These are phyloP conservation scores for Melocanna baccifera DNA, from an alignment of 176 grass and related monocot genomes.

Conservation along the genomic window DNA sequence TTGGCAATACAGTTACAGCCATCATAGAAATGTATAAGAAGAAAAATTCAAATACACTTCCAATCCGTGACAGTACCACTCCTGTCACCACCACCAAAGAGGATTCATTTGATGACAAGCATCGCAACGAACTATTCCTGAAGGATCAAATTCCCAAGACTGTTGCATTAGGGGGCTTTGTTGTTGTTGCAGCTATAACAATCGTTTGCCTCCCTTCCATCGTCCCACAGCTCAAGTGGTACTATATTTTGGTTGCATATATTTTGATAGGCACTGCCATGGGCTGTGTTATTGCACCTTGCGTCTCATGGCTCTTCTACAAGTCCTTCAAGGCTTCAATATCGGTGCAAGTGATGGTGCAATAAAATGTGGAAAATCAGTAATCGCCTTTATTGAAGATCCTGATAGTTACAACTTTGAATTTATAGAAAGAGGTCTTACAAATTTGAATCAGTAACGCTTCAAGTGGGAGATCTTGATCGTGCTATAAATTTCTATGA, in stretches of 20 bases:
- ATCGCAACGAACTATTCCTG: slow-evolving; percentile 51
- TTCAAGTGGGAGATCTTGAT: slow-evolving; percentile 89
- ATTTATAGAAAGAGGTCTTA: slow-evolving; percentile 84
- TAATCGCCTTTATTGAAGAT: slow-evolving; percentile 96
- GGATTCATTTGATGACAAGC: slow-evolving; percentile 60
- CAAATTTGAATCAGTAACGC: no score
- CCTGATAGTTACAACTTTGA: slow-evolving; percentile 96
- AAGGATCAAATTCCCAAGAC: slow-evolving; percentile 58
- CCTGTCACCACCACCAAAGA: not conserved
- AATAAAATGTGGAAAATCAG: no score
- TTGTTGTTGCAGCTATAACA: slow-evolving; percentile 38
- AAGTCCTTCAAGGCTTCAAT: no score
- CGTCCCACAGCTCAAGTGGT: slow-evolving; percentile 69
- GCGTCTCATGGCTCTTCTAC: no score
- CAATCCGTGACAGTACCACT: slow-evolving; percentile 28
- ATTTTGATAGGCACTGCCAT: no score
- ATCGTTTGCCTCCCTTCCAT: slow-evolving; percentile 51
- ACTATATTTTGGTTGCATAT: slow-evolving; percentile 59
- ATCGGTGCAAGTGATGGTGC: no score
- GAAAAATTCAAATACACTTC: no score
- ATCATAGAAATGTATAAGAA: no score
- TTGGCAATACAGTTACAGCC: no score
- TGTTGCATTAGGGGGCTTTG: slow-evolving; percentile 50
- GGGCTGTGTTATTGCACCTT: no score
- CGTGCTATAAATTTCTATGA: slow-evolving; percentile 87